These are phyloP conservation scores for Melastoma candidum DNA, from an alignment of 441 rosid genomes.

Conservation along the genomic window DNA sequence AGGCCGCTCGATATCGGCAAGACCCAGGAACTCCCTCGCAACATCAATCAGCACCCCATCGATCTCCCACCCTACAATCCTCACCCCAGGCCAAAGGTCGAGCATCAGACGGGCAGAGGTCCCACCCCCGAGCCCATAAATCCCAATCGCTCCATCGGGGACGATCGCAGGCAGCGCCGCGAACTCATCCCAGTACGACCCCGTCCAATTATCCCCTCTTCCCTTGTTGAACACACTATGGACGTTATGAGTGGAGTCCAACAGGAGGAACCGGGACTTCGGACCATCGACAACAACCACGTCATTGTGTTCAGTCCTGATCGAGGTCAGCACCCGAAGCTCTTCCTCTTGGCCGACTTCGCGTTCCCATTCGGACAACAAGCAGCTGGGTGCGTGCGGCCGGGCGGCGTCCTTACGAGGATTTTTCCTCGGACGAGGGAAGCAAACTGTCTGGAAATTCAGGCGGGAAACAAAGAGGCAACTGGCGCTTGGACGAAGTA, in stretches of 20 bases:
- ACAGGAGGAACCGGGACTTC: constrained; percentile 53
- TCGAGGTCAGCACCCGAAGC: constrained; percentile 42
- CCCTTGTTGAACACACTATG: constrained; percentile 66
- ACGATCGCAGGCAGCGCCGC: constrained; percentile 57
- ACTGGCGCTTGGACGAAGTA: too few species aligned
- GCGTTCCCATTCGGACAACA: too few species aligned
- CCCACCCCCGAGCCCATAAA: constrained; percentile 89
- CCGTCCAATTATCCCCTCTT: constrained; percentile 50
- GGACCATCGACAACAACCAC: constrained; percentile 58
- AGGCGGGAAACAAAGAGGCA: too few species aligned
- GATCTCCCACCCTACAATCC: constrained; percentile 85
- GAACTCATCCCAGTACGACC: constrained; percentile 83
- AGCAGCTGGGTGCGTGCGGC: too few species aligned
- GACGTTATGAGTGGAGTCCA: constrained; percentile 68
- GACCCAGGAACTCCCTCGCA: constrained; percentile 53
- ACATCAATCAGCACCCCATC: constrained; percentile 63
- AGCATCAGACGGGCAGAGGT: constrained; percentile 86
- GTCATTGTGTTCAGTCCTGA: constrained; percentile 57
- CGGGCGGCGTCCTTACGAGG: too few species aligned
- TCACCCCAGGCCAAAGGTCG: constrained; percentile 58
- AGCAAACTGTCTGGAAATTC: too few species aligned
- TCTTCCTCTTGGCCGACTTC: constrained; percentile 28
- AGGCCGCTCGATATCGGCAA: constrained; percentile 54
- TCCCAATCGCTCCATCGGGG: constrained; percentile 69
- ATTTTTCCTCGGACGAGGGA: too few species aligned